Conservation (phyloP, 2,329 filamentous ascomycete species). For the Curvularia sp. region DNA sequence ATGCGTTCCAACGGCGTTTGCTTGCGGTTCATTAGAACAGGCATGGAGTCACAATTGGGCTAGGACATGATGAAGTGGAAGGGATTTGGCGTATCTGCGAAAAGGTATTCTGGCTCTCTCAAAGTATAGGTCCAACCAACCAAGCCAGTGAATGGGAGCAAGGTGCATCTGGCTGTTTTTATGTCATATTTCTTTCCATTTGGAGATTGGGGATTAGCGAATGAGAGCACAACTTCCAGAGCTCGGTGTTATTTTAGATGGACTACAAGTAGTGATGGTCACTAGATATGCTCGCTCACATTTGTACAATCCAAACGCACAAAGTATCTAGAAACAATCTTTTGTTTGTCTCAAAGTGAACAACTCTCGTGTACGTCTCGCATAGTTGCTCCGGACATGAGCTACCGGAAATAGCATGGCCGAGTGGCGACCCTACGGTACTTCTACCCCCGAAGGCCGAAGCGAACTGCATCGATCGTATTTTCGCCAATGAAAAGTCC, state of each 20-base stretch:
- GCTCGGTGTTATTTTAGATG: background rate
- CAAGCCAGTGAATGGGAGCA: background rate
- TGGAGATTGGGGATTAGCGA: background rate
- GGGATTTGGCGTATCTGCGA: background rate
- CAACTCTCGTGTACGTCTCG: background rate
- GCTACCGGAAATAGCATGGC: conserved; percentile 1
- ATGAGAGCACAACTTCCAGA: background rate
- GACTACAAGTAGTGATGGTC: background rate
- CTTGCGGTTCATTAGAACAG: too few relatives aligned
- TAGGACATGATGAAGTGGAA: background rate
- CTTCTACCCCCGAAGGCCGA: conserved; percentile 8
- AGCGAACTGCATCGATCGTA: conserved; percentile 7
- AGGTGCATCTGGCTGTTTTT: background rate
- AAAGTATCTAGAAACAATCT: background rate
- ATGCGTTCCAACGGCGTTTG: too few relatives aligned
- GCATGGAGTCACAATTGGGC: background rate
- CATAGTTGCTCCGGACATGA: background rate
- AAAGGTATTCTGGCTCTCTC: background rate
- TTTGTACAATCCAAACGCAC: background rate
- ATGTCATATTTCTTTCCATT: background rate
- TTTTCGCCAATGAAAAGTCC: conserved; percentile 8
- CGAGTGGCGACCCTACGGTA: conserved; percentile 9
- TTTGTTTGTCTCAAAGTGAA: background rate
- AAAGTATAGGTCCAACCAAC: too few relatives aligned
- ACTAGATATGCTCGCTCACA: background rate